A percentile compares a stretch with the other conserved stretches of the same genome.
Evolutionary conservation across 129 eudicot genomes (phyloP).

Genomic region (Glebionis coronaria): DNA sequence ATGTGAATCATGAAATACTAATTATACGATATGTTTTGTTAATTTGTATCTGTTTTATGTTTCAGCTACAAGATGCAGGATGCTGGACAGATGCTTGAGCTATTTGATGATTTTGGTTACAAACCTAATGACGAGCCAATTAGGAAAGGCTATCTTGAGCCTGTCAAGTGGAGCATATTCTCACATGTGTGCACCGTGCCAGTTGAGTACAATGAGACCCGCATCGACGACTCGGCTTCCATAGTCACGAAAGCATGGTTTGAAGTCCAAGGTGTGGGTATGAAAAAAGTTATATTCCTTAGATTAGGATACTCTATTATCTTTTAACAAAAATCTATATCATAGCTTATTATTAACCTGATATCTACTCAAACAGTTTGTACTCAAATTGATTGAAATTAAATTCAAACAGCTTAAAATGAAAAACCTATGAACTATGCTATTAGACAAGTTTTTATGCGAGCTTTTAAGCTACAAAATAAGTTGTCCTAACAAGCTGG

Average conservation of each 20-base stretch:
- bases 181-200: constrained; percentile 91
- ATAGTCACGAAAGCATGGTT: constrained; percentile 82
- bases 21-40: neutral
- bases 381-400: constrained; percentile 45
- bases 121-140: no score
- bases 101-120: constrained; percentile 51
- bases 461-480: no score
- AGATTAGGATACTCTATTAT: constrained; percentile 82
- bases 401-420: no score
- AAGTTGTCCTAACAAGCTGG: no score
- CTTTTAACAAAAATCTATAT: constrained; percentile 53
- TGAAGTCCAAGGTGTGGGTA: no score
- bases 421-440: no score
- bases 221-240: constrained; percentile 73
- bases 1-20: neutral
- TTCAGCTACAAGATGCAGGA: constrained; percentile 96
- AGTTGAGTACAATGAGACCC: constrained; percentile 59
- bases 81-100: constrained; percentile 96
- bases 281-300: no score
- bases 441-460: no score
- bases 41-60: constrained; percentile 19
- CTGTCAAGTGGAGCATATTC: no score
- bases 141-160: no score
- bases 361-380: neutral
- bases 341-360: no score